Evolutionary conservation across 768 basidiomycete genomes (phyloP).

Genomic region (Strobilomyces echinocephalus): DNA sequence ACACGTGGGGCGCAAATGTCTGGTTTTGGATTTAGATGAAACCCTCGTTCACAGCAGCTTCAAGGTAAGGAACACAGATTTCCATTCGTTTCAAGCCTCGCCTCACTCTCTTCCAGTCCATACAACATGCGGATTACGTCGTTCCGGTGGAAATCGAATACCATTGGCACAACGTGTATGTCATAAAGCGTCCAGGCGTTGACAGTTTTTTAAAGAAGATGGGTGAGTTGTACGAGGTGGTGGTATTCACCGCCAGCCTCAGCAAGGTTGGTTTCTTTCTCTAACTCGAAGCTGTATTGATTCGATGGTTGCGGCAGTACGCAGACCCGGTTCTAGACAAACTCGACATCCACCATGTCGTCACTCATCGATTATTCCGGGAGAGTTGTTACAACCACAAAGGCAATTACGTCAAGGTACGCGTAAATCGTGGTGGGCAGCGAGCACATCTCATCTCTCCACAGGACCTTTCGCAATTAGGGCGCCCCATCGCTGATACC

Average conservation of each 20-base stretch:
- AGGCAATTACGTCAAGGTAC: slow-evolving; percentile 98
- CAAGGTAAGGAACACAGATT: slow-evolving; percentile 59
- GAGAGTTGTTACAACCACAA: slow-evolving; percentile 99
- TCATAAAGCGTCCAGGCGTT: slow-evolving; percentile 97
- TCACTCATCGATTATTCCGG: slow-evolving; percentile 90
- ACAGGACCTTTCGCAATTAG: slow-evolving; percentile 97
- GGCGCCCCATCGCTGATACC: slow-evolving; percentile 86
- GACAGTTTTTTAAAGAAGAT: slow-evolving; percentile 96
- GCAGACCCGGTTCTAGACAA: slow-evolving; percentile 98
- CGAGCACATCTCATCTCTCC: slow-evolving; percentile 2
- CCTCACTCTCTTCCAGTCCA: slow-evolving; percentile 54
- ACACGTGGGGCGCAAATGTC: slow-evolving; percentile 86
- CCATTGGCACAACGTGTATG: slow-evolving; percentile 98
- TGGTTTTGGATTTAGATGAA: slow-evolving; percentile 95
- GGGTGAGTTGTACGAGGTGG: slow-evolving; percentile 98
- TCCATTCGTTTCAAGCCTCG: background rate
- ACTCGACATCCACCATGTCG: slow-evolving; percentile 87
- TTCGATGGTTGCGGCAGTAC: slow-evolving; percentile 52
- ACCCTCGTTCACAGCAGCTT: slow-evolving; percentile 97
- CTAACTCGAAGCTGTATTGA: slow-evolving; percentile 1
- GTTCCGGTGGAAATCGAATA: slow-evolving; percentile 99
- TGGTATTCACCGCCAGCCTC: slow-evolving; percentile 95
- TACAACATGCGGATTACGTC: slow-evolving; percentile 93
- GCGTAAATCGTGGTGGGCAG: slow-evolving; percentile 11
- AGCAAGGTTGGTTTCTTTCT: slow-evolving; percentile 69